Evolutionary conservation across 2,329 filamentous ascomycete genomes (phyloP).

Genomic region (Hypoxylon sp.): DNA sequence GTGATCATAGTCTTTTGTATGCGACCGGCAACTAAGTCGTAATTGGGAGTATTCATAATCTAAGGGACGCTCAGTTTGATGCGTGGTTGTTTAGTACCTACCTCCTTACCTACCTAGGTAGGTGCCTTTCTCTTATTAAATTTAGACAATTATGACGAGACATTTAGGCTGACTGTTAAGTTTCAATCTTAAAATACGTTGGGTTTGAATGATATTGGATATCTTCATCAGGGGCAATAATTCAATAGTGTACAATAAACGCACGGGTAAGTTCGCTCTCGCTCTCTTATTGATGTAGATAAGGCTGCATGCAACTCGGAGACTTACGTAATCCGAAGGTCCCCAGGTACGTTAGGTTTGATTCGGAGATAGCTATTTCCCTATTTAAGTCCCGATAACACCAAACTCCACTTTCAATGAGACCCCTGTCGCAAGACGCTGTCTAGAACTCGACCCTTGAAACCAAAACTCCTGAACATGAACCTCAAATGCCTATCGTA

Average conservation of each 20-base stretch:
- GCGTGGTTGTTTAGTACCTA: too few species aligned
- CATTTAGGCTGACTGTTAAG: not conserved
- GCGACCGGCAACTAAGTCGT: too few species aligned
- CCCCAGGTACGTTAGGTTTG: not conserved
- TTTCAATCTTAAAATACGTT: not conserved
- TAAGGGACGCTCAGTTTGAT: too few species aligned
- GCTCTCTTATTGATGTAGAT: not conserved
- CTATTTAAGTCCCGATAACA: conserved; percentile 1
- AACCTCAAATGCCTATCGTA: conserved; percentile 33
- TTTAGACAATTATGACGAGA: too few species aligned
- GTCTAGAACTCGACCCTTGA: conserved; percentile 26
- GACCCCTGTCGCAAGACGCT: conserved; percentile 11
- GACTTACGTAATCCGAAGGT: not conserved
- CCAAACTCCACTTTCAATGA: not conserved
- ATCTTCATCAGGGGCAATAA: not conserved
- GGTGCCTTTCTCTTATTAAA: too few species aligned
- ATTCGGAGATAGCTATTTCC: conserved; percentile 10
- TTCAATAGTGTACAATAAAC: too few species aligned
- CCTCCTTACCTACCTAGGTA: too few species aligned
- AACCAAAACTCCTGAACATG: conserved; percentile 29
- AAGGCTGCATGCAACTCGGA: not conserved
- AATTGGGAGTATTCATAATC: too few species aligned
- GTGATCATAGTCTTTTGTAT: too few species aligned
- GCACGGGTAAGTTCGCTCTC: too few species aligned
- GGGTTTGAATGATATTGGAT: not conserved